Evolutionary conservation across 2,329 filamentous ascomycete genomes (phyloP), one percentile per base, ranked within the genome.

Genomic region (Blastomyces silverae): DNA sequence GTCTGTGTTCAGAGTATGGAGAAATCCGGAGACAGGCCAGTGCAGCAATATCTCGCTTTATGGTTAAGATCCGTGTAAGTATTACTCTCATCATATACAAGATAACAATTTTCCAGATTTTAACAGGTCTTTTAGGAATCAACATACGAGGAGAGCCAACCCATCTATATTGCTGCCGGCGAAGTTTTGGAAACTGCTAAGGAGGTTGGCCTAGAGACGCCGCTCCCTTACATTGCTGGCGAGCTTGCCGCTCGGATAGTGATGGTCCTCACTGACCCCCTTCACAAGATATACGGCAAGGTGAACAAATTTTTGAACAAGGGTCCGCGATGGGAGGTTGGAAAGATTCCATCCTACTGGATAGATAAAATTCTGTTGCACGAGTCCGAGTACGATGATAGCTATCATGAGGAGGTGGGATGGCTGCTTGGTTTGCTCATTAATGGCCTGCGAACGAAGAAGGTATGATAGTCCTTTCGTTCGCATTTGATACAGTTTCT

Each of bases 211-310:
- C 79, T 85, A 55, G 76, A 79, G 8, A 78, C 78, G 2, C 83
- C 88, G 0, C 79, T 95, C 3, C 88, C 92, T 0, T 91, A 88
- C 66, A 82, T 91, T 15, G 86, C 91, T 6, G 84, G 87, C n/a
- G 85, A 89, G 13, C 94, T 96, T 70, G 88, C 91, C 8, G 82
- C 84, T 58, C 85, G 86, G 68, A 86, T 87, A 0, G 81, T 96
- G 8, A 79, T 83, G 1, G 85, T 96, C 20, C 78, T 96, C 57
- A 84, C 82, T 28, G 87, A 91, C 67, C 93, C 93, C 0, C 82
- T 91, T 20, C 91, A 96, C 73, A 85, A 85, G 66, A 84, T 97
- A 48, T 97, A 96, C 74, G 85, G 87, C 65, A 96, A 96, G 74
- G 80, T 94, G 76, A 96, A 96, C 79, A 81, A 83, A 6, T 97